Percentiles rank a stretch among this genome's conserved stretches.
phyloP scores from a whole-genome alignment of 768 basidiomycete genomes.

The Tricholoma furcatifolium region DNA sequence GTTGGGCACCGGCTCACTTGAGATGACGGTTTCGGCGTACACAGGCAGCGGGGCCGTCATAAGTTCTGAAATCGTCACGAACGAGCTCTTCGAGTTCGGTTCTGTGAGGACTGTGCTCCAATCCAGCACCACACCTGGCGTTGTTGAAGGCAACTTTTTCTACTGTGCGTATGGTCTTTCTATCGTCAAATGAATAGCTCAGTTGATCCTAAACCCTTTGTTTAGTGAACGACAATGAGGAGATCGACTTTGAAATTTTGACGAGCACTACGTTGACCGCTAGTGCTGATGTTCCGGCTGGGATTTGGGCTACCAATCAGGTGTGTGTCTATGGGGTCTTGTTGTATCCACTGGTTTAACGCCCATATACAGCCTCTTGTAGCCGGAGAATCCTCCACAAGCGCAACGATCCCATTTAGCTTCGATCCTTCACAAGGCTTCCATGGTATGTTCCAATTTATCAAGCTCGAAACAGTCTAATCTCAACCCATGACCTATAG shows the following conservation, averaged over 20 bases:
- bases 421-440: slow-evolving; percentile 32
- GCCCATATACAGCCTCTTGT: slow-evolving; percentile 18
- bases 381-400: slow-evolving; percentile 16
- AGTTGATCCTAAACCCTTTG: no score
- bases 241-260: slow-evolving; percentile 34
- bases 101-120: slow-evolving; percentile 34
- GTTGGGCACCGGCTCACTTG: slow-evolving; percentile 29
- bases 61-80: slow-evolving; percentile 28
- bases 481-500: slow-evolving; percentile 13
- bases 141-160: slow-evolving; percentile 35
- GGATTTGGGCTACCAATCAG: slow-evolving; percentile 37
- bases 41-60: slow-evolving; percentile 25
- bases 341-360: not conserved
- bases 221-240: slow-evolving; percentile 29
- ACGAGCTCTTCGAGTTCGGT: slow-evolving; percentile 25
- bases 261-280: slow-evolving; percentile 29
- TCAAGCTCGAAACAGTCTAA: not conserved
- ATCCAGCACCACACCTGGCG: slow-evolving; percentile 31
- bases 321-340: slow-evolving; percentile 13
- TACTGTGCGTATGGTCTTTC: slow-evolving; percentile 33
- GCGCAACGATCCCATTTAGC: slow-evolving; percentile 25
- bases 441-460: slow-evolving; percentile 25
- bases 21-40: slow-evolving; percentile 33
- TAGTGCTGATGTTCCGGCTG: slow-evolving; percentile 27
- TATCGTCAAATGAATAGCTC: no score